These are phyloP conservation scores for Mucor mucedo DNA, from an alignment of 371 early-diverging fungal species.

Conservation along the genomic window DNA sequence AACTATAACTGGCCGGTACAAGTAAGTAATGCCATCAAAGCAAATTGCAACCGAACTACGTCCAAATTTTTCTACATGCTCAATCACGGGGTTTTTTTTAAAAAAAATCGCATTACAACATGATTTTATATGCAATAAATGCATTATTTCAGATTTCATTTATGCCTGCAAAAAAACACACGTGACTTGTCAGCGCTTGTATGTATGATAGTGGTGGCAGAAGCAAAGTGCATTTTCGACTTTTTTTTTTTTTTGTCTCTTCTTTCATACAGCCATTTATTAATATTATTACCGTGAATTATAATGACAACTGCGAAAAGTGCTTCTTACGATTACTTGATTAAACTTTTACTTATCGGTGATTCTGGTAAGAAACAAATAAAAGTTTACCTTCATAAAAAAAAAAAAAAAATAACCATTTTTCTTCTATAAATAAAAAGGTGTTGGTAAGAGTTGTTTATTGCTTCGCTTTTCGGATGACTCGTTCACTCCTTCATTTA, in stretches of 20 bases:
- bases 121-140: too few relatives aligned
- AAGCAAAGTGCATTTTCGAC: background rate
- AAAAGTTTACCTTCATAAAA: background rate
- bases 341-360: slow-evolving; percentile 62
- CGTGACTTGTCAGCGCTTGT: too few relatives aligned
- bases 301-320: slow-evolving; percentile 66
- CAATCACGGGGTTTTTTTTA: too few relatives aligned
- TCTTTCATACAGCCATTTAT: background rate
- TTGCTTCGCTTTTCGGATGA: slow-evolving; percentile 97
- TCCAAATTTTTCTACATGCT: too few relatives aligned
- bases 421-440: slow-evolving; percentile 29
- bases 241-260: slow-evolving; percentile 2
- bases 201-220: too few relatives aligned
- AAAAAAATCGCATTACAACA: too few relatives aligned
- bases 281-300: too few relatives aligned
- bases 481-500: slow-evolving; percentile 98
- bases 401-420: background rate
- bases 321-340: slow-evolving; percentile 57
- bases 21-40: too few relatives aligned
- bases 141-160: too few relatives aligned
- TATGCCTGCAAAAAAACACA: too few relatives aligned
- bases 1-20: too few relatives aligned
- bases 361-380: slow-evolving; percentile 87
- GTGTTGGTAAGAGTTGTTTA: slow-evolving; percentile 98
- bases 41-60: too few relatives aligned